phyloP scores from a whole-genome alignment of 495 filamentous ascomycete species.

The Chaetomium cochliodes region DNA sequence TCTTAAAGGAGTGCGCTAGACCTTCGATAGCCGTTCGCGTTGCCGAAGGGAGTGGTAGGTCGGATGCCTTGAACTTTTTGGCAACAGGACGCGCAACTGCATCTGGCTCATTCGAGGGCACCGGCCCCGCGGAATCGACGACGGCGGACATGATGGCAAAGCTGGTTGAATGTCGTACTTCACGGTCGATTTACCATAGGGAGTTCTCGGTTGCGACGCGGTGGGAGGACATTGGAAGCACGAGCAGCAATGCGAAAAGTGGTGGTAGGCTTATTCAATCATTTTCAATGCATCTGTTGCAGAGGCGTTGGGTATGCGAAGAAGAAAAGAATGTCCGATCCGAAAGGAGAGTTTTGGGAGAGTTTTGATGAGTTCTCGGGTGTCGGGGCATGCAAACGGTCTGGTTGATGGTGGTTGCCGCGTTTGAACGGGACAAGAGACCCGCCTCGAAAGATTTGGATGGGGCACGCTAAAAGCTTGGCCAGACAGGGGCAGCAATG shows the following conservation, averaged over 20 bases:
- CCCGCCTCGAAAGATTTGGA: not conserved
- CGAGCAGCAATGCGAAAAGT: too few species aligned
- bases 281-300: not conserved
- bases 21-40: constrained; percentile 74
- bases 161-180: not conserved
- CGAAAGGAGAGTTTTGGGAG: too few species aligned
- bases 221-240: too few species aligned
- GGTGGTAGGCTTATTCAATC: not conserved
- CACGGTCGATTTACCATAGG: not conserved
- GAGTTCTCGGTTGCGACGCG: not conserved
- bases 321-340: too few species aligned
- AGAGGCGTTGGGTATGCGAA: not conserved
- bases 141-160: constrained; percentile 24
- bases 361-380: too few species aligned
- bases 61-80: constrained; percentile 78
- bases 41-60: constrained; percentile 70
- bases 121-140: constrained; percentile 6
- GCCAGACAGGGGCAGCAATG: constrained; percentile 6
- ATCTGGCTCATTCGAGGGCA: constrained; percentile 1
- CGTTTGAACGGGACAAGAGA: not conserved
- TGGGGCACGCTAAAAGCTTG: constrained; percentile 1
- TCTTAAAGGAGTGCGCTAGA: constrained; percentile 79
- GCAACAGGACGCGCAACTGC: not conserved
- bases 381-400: not conserved
- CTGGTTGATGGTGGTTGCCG: not conserved